Percentiles rank a stretch among this genome's conserved stretches.
Conservation (phyloP, 352 stramenopile species). For the Halophytophthora polymorphica region DNA sequence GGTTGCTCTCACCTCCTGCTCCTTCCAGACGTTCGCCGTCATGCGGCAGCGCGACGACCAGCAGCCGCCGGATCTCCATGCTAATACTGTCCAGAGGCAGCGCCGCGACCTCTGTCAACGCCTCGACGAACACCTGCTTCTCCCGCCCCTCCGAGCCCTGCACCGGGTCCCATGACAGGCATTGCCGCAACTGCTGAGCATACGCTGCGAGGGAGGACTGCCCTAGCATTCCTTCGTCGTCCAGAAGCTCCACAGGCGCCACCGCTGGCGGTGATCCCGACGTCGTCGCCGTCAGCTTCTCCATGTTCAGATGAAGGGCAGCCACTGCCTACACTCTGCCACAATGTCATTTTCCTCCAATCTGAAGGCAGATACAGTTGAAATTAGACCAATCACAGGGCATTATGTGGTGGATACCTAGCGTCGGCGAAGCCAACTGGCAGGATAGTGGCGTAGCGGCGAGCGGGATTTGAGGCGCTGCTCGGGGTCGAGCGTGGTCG, state of each 20-base stretch:
- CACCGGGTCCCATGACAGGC: conserved; percentile 38
- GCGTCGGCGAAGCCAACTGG: not conserved
- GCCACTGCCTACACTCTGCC: too few relatives aligned
- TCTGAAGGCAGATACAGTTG: too few relatives aligned
- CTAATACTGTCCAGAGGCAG: conserved; percentile 61
- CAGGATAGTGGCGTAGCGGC: conserved; percentile 12
- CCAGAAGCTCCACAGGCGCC: not conserved
- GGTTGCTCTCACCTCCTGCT: not conserved
- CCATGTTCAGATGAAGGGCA: not conserved
- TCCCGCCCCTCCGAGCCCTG: conserved; percentile 9
- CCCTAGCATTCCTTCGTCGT: conserved; percentile 8
- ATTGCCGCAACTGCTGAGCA: conserved; percentile 23
- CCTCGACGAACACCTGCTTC: conserved; percentile 64
- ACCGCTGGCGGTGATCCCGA: not conserved
- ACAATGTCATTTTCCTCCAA: too few relatives aligned
- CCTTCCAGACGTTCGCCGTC: not conserved
- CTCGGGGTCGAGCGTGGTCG: conserved; percentile 23
- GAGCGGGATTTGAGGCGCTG: conserved; percentile 14
- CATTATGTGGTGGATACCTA: not conserved
- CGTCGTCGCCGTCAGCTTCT: not conserved
- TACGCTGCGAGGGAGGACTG: conserved; percentile 20
- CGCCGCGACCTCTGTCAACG: conserved; percentile 68
- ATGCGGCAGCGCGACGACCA: conserved; percentile 28
- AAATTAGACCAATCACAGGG: not conserved
- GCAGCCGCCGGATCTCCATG: conserved; percentile 67